phyloP scores from a whole-genome alignment of 805 yeast genomes.

The Saccharomycopsis amapae region DNA sequence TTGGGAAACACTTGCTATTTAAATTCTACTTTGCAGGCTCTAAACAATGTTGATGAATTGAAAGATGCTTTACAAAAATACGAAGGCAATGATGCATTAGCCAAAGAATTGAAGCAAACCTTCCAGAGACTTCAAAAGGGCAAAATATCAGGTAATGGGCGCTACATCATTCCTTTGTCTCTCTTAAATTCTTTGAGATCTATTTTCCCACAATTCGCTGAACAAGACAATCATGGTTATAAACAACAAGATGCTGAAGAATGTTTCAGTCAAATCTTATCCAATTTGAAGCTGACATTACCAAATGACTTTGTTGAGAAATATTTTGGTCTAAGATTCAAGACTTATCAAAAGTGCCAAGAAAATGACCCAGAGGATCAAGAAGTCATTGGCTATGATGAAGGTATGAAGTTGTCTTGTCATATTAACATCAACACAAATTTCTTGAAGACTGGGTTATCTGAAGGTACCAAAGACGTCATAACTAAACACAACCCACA shows the following conservation, averaged over 20 bases:
- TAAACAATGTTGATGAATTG: conserved; percentile 77
- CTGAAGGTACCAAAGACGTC: conserved; percentile 64
- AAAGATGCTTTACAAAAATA: conserved; percentile 58
- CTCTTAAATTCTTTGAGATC: conserved; percentile 60
- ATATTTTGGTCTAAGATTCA: conserved; percentile 59
- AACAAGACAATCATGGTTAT: conserved; percentile 59
- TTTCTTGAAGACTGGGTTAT: conserved; percentile 78
- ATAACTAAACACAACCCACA: conserved; percentile 71
- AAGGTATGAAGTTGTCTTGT: conserved; percentile 71
- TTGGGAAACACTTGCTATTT: conserved; percentile 95
- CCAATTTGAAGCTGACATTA: conserved; percentile 40
- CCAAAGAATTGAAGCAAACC: conserved; percentile 42
- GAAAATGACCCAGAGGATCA: conserved; percentile 45
- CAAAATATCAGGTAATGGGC: conserved; percentile 27
- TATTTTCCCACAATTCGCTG: conserved; percentile 83
- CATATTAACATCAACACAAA: conserved; percentile 83
- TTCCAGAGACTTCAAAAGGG: conserved; percentile 34
- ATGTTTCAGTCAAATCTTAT: conserved; percentile 73
- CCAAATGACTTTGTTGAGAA: conserved; percentile 45
- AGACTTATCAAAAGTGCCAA: conserved; percentile 54
- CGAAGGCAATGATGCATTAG: conserved; percentile 37
- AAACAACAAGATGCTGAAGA: conserved; percentile 99
- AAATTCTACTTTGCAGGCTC: conserved; percentile 84
- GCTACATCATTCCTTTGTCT: conserved; percentile 58
- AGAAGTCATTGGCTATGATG: conserved; percentile 40